Evolutionary conservation across 441 rosid species (phyloP).

Genomic region (Erysimum cheiri): DNA sequence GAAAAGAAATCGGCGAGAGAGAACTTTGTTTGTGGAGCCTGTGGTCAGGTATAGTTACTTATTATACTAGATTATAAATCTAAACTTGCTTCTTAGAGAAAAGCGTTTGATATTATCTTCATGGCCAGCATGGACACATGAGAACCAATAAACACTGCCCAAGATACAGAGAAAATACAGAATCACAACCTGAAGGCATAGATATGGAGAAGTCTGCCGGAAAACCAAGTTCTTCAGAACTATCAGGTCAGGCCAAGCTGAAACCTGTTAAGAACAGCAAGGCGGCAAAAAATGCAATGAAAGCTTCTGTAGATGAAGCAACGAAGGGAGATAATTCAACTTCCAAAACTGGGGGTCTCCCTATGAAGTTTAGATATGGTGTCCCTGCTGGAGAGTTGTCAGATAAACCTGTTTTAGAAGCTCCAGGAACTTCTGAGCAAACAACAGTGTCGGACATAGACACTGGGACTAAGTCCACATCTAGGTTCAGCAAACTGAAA

Average conservation of each 20-base stretch:
- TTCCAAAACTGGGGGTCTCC: slow-evolving; percentile 64
- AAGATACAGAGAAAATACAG: slow-evolving; percentile 85
- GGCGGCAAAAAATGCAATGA: slow-evolving; percentile 55
- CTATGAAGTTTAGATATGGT: slow-evolving; percentile 75
- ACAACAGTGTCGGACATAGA: slow-evolving; percentile 58
- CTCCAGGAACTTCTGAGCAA: slow-evolving; percentile 62
- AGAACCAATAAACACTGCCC: slow-evolving; percentile 99
- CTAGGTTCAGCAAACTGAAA: slow-evolving; percentile 73
- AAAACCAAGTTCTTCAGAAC: slow-evolving; percentile 62
- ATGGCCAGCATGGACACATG: slow-evolving; percentile 95
- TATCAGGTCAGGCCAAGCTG: slow-evolving; percentile 58
- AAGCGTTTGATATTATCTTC: slow-evolving; percentile 35
- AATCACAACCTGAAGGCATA: slow-evolving; percentile 56
- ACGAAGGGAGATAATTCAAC: slow-evolving; percentile 62
- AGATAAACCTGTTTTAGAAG: slow-evolving; percentile 60
- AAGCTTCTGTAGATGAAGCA: slow-evolving; percentile 57
- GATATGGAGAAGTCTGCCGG: slow-evolving; percentile 66
- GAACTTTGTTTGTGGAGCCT: slow-evolving; percentile 94
- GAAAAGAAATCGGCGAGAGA: slow-evolving; percentile 97
- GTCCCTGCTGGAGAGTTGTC: slow-evolving; percentile 57
- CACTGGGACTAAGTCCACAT: slow-evolving; percentile 56
- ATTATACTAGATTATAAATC: slow-evolving; percentile 28
- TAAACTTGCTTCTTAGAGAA: slow-evolving; percentile 17
- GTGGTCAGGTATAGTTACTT: slow-evolving; percentile 79
- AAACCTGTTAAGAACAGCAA: slow-evolving; percentile 68